Percentiles rank a stretch among this genome's conserved stretches.
These are phyloP conservation scores for Aspergillus vadensis DNA, from an alignment of 2,329 filamentous ascomycete genomes.

Conservation along the genomic window DNA sequence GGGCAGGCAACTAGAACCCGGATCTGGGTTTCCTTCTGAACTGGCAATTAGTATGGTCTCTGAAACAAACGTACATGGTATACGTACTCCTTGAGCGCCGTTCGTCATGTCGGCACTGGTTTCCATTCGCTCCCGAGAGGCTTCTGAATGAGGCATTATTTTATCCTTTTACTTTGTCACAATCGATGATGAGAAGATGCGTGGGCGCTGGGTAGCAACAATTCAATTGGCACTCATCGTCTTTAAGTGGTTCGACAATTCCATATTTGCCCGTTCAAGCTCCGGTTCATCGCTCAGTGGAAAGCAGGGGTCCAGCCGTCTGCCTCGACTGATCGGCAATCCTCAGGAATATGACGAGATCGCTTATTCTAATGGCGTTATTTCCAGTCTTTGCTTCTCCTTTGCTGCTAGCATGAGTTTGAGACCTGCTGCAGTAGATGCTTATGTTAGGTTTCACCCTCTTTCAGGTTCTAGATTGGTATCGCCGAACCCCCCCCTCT, in stretches of 20 bases:
- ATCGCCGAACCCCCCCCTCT: no score
- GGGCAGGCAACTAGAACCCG: neutral
- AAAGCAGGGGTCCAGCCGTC: no score
- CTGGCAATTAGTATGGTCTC: neutral
- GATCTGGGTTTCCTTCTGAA: neutral
- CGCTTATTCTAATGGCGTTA: neutral
- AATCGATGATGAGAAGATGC: no score
- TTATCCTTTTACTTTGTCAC: neutral
- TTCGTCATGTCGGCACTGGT: neutral
- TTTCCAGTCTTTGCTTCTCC: neutral
- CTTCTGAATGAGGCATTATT: neutral
- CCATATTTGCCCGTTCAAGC: neutral
- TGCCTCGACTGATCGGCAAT: no score
- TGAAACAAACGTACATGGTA: neutral
- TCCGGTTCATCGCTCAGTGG: no score
- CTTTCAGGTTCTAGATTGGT: no score
- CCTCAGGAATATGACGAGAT: neutral
- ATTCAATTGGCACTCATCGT: neutral
- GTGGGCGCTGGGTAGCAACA: neutral
- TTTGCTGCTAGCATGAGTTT: no score
- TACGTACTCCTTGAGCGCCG: neutral
- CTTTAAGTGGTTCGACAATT: neutral
- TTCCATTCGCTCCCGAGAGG: neutral
- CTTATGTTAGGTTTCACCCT: no score
- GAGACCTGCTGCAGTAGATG: no score